Conservation (phyloP, 176 grass and related monocot genomes). For the Phragmites australis region DNA sequence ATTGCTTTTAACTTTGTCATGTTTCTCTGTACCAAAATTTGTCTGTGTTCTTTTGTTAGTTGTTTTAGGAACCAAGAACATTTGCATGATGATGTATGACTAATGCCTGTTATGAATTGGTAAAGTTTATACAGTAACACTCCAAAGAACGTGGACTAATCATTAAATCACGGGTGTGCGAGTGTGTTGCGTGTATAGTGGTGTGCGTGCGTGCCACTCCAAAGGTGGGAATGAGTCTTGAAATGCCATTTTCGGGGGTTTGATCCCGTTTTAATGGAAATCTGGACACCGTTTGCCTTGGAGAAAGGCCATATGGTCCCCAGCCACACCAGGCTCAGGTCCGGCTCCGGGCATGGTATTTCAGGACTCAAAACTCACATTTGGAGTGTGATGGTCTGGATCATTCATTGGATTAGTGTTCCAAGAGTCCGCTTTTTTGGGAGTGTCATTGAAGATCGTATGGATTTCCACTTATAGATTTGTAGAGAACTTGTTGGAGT, state of each 20-base stretch:
- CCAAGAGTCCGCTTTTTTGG: not conserved
- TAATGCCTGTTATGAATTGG: not conserved
- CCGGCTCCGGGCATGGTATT: not conserved
- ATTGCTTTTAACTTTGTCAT: slow-evolving; percentile 19
- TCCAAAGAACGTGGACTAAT: no score
- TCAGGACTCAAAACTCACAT: not conserved
- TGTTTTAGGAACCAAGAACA: not conserved
- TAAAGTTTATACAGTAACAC: no score
- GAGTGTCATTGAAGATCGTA: not conserved
- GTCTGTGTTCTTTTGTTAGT: slow-evolving; percentile 9
- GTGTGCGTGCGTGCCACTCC: no score
- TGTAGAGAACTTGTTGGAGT: not conserved
- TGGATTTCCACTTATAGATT: not conserved
- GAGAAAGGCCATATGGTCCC: not conserved
- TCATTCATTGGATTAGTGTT: not conserved
- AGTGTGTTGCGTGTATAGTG: no score
- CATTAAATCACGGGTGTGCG: no score
- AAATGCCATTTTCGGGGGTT: not conserved
- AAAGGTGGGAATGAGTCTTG: not conserved
- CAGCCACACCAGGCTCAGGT: not conserved
- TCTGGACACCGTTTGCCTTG: not conserved
- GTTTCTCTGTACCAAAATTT: not conserved
- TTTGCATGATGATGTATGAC: not conserved
- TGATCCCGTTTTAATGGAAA: not conserved
- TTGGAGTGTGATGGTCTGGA: not conserved